Conservation (phyloP, 345 rosid species). For the Eucalyptus globulus region DNA sequence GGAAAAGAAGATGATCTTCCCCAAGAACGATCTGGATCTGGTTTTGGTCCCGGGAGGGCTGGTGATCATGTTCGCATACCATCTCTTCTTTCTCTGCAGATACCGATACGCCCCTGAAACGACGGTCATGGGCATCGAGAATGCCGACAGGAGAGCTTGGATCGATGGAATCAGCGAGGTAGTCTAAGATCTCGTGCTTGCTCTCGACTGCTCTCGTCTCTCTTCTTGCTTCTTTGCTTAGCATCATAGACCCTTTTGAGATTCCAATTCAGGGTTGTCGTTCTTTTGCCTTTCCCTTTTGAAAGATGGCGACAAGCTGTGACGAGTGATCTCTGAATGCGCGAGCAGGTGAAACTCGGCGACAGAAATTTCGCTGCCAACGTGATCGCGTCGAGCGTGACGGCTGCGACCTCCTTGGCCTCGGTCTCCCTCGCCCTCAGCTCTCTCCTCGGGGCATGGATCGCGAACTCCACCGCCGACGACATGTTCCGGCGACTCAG, state of each 20-base stretch:
- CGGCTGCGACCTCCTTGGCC: slow-evolving; percentile 57
- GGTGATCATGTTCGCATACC: slow-evolving; percentile 42
- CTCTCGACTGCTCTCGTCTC: background rate
- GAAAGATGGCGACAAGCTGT: background rate
- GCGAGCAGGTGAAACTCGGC: slow-evolving; percentile 13
- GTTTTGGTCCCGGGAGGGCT: slow-evolving; percentile 52
- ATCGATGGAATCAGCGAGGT: slow-evolving; percentile 58
- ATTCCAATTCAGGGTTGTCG: too few relatives aligned
- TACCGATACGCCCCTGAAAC: slow-evolving; percentile 51
- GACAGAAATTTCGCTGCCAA: slow-evolving; percentile 20
- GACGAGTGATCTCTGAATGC: background rate
- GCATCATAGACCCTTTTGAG: too few relatives aligned
- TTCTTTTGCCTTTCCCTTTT: background rate
- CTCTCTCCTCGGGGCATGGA: slow-evolving; percentile 82
- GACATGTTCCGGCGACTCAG: slow-evolving; percentile 24
- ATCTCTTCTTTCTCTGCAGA: slow-evolving; percentile 45
- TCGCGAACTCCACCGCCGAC: slow-evolving; percentile 27
- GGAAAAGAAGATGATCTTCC: background rate
- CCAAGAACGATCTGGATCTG: slow-evolving; percentile 54
- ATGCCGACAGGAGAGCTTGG: slow-evolving; percentile 63
- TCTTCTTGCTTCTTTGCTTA: background rate
- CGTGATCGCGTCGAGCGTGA: slow-evolving; percentile 35
- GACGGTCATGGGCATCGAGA: slow-evolving; percentile 57
- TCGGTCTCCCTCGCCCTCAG: slow-evolving; percentile 57
- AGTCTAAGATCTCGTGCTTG: background rate